Conservation (phyloP, 139 green algal genomes). For the Pseudopediastrum boryanum region DNA sequence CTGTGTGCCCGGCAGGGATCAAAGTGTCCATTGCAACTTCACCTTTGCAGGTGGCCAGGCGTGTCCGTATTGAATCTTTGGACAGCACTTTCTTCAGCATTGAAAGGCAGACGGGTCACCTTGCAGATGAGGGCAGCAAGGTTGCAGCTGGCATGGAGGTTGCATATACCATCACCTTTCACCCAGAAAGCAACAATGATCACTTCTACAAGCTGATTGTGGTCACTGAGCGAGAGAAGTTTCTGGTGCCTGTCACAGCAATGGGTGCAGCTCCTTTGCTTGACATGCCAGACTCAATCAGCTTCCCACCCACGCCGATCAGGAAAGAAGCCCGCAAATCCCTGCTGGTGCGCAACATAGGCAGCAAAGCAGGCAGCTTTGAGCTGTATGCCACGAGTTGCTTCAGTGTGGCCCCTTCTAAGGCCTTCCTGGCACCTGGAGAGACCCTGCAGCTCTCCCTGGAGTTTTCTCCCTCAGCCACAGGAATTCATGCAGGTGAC, state of each 20-base stretch:
- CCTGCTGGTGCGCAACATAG: conserved; percentile 76
- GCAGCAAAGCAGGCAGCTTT: conserved; percentile 63
- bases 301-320: conserved; percentile 51
- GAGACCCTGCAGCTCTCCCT: conserved; percentile 69
- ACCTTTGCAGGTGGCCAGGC: conserved; percentile 61
- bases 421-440: conserved; percentile 59
- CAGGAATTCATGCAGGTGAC: conserved; percentile 47
- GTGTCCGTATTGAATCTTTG: conserved; percentile 62
- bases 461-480: conserved; percentile 53
- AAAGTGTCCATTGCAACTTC: too few relatives aligned
- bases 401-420: conserved; percentile 61
- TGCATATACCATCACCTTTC: conserved; percentile 66
- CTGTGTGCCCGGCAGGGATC: too few relatives aligned
- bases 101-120: conserved; percentile 7
- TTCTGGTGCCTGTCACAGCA: conserved; percentile 70
- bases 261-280: conserved; percentile 59
- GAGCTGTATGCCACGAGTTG: conserved; percentile 45
- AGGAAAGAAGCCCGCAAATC: conserved; percentile 49
- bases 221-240: conserved; percentile 84
- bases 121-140: conserved; percentile 54
- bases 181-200: conserved; percentile 51
- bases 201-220: conserved; percentile 71
- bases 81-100: conserved; percentile 66
- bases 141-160: conserved; percentile 83
- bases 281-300: conserved; percentile 73